phyloP scores from a whole-genome alignment of 805 yeast species.

The Pichia deserticola region DNA sequence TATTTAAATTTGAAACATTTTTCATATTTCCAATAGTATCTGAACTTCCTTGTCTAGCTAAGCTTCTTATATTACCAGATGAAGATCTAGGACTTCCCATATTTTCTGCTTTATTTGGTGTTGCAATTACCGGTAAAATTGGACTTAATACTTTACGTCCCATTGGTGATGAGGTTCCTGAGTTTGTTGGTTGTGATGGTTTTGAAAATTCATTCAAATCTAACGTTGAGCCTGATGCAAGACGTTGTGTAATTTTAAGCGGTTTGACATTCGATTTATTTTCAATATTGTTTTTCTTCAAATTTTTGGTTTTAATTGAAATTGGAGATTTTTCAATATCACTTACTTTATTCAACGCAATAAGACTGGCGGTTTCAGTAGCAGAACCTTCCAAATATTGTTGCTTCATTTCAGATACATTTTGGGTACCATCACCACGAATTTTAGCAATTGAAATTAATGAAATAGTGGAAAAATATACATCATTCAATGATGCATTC shows the following conservation, averaged over 20 bases:
- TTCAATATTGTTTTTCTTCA: neutral
- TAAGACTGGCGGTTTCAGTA: constrained; percentile 8
- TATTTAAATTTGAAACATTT: too few species aligned
- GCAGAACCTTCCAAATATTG: constrained; percentile 3
- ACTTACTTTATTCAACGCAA: constrained; percentile 6
- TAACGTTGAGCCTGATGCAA: constrained; percentile 19
- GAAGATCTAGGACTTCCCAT: neutral
- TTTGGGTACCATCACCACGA: constrained; percentile 11
- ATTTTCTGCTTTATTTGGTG: neutral
- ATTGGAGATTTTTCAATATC: neutral
- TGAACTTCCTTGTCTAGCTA: neutral
- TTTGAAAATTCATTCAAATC: constrained; percentile 1
- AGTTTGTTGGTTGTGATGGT: constrained; percentile 4
- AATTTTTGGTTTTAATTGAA: neutral
- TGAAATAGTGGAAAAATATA: constrained; percentile 59
- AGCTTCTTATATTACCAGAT: neutral
- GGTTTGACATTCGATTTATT: constrained; percentile 43
- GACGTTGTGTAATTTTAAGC: constrained; percentile 55
- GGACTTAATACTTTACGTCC: constrained; percentile 4
- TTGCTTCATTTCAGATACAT: neutral
- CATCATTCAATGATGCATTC: constrained; percentile 69
- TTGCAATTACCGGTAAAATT: constrained; percentile 7
- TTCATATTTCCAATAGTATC: neutral
- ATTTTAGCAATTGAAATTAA: constrained; percentile 48
- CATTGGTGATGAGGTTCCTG: constrained; percentile 14